A percentile compares a stretch with the other conserved stretches of the same genome.
Conservation (phyloP, 2,329 filamentous ascomycete species). For the Stagonosporopsis rhizophila region DNA sequence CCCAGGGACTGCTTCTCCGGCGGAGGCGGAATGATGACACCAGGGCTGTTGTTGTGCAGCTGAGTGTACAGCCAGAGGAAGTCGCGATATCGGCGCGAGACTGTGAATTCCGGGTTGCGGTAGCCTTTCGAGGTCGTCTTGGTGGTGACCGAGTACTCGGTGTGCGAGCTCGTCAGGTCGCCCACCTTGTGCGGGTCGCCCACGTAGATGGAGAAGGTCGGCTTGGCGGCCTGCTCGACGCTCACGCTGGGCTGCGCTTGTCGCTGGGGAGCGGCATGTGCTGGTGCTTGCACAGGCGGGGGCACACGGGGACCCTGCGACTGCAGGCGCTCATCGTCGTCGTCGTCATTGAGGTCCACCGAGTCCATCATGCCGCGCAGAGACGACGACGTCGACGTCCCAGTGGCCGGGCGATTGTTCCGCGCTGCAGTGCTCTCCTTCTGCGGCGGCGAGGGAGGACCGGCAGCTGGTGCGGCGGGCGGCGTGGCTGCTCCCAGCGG, state of each 20-base stretch:
- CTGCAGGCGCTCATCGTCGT: constrained; percentile 52
- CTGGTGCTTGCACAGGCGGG: constrained; percentile 64
- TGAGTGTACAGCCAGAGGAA: constrained; percentile 98
- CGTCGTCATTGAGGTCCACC: constrained; percentile 74
- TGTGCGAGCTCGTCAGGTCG: constrained; percentile 94
- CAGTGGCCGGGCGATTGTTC: constrained; percentile 59
- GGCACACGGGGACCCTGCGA: constrained; percentile 67
- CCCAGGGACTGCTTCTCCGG: constrained; percentile 98
- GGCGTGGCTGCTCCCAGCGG: constrained; percentile 74
- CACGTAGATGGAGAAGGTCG: constrained; percentile 86
- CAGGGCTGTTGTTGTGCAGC: constrained; percentile 91
- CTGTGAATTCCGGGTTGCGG: constrained; percentile 87
- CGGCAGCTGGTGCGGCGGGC: constrained; percentile 60
- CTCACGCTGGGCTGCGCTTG: constrained; percentile 79
- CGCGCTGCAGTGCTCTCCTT: constrained; percentile 64
- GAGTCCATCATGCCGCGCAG: constrained; percentile 65
- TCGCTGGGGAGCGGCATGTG: constrained; percentile 56
- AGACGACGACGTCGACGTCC: constrained; percentile 57
- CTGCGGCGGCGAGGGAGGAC: constrained; percentile 71
- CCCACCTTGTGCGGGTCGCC: constrained; percentile 98
- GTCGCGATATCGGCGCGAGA: constrained; percentile 92
- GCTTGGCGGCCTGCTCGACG: constrained; percentile 91
- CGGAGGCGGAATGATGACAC: constrained; percentile 91
- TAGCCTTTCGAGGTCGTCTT: constrained; percentile 98
- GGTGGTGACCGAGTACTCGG: constrained; percentile 94